A percentile compares a stretch with the other conserved stretches of the same genome.
Evolutionary conservation across 177 flowering plant genomes (phyloP).

Genomic region (Telopea speciosissima): DNA sequence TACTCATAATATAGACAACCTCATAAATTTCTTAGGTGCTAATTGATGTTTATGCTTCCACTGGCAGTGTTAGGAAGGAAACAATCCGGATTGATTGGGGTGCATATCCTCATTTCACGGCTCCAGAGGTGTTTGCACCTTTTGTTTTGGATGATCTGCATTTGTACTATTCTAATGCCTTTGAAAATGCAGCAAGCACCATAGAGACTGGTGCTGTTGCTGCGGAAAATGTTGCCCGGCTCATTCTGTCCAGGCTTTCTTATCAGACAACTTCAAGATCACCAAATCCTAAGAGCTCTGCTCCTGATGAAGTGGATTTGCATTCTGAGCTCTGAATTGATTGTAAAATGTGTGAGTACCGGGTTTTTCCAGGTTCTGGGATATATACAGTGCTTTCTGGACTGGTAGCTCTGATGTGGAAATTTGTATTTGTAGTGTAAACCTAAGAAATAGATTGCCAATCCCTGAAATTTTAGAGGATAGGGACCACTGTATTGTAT

Average conservation of each 20-base stretch:
- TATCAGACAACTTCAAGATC: conserved; percentile 8
- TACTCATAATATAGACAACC: not conserved
- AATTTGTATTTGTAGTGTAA: too few relatives aligned
- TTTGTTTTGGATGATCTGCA: conserved; percentile 68
- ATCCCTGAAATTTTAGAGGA: too few relatives aligned
- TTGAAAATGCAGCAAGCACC: conserved; percentile 94
- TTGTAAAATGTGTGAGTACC: not conserved
- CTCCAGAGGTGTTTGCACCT: conserved; percentile 87
- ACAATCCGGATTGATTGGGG: conserved; percentile 74
- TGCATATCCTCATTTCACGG: conserved; percentile 81
- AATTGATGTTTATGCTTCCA: conserved; percentile 10
- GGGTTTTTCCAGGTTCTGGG: not conserved
- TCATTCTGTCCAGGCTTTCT: conserved; percentile 61
- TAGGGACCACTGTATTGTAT: too few relatives aligned
- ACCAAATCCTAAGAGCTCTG: conserved; percentile 22
- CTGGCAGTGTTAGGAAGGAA: conserved; percentile 55
- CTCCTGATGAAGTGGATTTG: conserved; percentile 14
- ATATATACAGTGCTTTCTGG: too few relatives aligned
- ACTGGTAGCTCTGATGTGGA: too few relatives aligned
- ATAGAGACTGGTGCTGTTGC: conserved; percentile 96
- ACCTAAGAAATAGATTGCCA: too few relatives aligned
- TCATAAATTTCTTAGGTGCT: not conserved
- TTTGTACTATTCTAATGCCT: conserved; percentile 85
- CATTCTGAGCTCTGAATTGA: conserved; percentile 40
- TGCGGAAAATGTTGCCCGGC: conserved; percentile 89